Evolutionary conservation across 306 rosid species (phyloP).

Genomic region (apple (Malus domestica)): DNA sequence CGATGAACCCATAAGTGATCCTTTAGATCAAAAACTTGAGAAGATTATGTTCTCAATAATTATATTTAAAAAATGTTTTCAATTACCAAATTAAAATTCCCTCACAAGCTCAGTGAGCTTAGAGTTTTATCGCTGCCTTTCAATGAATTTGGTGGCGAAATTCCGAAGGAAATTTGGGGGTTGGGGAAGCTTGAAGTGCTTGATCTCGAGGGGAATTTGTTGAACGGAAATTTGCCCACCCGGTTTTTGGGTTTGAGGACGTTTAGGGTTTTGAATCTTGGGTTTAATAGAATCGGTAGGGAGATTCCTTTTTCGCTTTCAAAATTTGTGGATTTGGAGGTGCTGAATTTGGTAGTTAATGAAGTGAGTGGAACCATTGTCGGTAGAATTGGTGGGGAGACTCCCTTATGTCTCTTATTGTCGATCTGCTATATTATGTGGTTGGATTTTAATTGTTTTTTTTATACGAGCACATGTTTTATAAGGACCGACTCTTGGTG

Average conservation of each 20-base stretch:
- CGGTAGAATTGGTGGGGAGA: neutral
- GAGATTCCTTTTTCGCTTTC: conserved; percentile 20
- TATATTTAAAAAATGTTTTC: too few relatives aligned
- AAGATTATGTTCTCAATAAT: too few relatives aligned
- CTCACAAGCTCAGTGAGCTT: conserved; percentile 14
- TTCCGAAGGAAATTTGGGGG: conserved; percentile 25
- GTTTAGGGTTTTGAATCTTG: conserved; percentile 28
- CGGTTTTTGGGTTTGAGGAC: conserved; percentile 19
- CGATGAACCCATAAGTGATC: too few relatives aligned
- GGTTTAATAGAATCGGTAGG: conserved; percentile 25
- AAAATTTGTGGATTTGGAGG: conserved; percentile 10
- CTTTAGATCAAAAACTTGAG: too few relatives aligned
- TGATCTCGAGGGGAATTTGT: conserved; percentile 34
- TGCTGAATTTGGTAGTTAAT: conserved; percentile 12
- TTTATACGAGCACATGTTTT: too few relatives aligned
- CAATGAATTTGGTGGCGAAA: conserved; percentile 21
- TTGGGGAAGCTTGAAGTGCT: conserved; percentile 29
- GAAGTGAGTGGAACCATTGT: neutral
- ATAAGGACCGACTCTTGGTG: too few relatives aligned
- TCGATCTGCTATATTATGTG: too few relatives aligned
- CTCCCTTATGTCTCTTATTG: too few relatives aligned
- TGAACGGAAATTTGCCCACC: conserved; percentile 17
- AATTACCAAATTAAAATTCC: too few relatives aligned
- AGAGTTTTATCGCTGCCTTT: conserved; percentile 21
- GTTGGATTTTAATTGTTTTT: too few relatives aligned